phyloP scores from a whole-genome alignment of 208 protist species.

The Trypanosoma vivax region DNA sequence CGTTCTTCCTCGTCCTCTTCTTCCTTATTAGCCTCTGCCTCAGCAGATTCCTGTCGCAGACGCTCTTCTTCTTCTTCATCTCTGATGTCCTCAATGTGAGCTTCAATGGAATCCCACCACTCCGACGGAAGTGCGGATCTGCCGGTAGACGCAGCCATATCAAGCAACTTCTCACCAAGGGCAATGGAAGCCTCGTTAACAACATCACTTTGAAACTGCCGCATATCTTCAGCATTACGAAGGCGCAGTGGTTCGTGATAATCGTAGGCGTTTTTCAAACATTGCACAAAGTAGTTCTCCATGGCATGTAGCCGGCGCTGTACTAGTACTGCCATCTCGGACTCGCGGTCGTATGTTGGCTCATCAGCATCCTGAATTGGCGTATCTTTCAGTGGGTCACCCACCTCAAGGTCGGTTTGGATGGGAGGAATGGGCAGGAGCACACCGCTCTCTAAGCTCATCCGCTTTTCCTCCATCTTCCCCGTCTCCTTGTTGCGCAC shows the following conservation, averaged over 20 bases:
- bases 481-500: conserved; percentile 77
- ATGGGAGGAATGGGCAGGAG: conserved; percentile 68
- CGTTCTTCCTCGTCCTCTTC: conserved; percentile 19
- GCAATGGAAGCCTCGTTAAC: conserved; percentile 39
- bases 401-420: conserved; percentile 42
- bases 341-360: conserved; percentile 53
- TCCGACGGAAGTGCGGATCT: conserved; percentile 13
- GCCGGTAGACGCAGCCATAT: background rate
- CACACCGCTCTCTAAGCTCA: conserved; percentile 63
- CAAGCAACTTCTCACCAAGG: conserved; percentile 31
- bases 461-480: conserved; percentile 63
- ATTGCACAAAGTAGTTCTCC: conserved; percentile 76
- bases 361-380: conserved; percentile 80
- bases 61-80: conserved; percentile 17
- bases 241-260: conserved; percentile 52
- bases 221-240: conserved; percentile 62
- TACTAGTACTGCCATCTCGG: conserved; percentile 66
- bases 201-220: conserved; percentile 54
- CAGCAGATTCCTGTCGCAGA: conserved; percentile 22
- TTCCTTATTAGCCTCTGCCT: conserved; percentile 6
- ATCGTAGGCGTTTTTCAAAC: conserved; percentile 43
- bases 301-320: conserved; percentile 70
- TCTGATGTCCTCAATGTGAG: conserved; percentile 42
- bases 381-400: conserved; percentile 81
- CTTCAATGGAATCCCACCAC: conserved; percentile 42